phyloP scores from a whole-genome alignment of 495 filamentous ascomycete genomes.

The Penicillium herquei region DNA sequence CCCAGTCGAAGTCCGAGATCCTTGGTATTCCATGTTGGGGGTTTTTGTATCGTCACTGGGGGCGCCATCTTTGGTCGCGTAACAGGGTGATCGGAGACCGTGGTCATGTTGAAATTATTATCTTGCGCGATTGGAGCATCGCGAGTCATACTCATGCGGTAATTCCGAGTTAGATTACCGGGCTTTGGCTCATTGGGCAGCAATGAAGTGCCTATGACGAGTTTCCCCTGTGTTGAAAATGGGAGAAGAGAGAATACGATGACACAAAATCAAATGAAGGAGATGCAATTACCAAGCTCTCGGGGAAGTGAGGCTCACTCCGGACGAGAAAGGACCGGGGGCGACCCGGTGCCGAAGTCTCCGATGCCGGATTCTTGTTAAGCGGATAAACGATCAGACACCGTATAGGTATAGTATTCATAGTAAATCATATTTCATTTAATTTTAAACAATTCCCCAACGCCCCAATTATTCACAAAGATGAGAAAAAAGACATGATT shows the following conservation, averaged over 20 bases:
- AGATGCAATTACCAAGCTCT: conserved; percentile 21
- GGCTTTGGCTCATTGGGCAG: neutral
- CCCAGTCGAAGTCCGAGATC: conserved; percentile 65
- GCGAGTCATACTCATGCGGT: conserved; percentile 28
- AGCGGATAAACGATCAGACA: conserved; percentile 23
- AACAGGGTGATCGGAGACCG: conserved; percentile 22
- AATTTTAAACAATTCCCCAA: conserved; percentile 10
- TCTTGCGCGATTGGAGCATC: conserved; percentile 30
- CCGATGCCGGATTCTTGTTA: conserved; percentile 35
- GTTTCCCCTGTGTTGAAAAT: neutral
- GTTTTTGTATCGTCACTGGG: neutral
- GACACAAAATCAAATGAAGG: conserved; percentile 13
- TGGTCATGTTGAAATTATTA: conserved; percentile 27
- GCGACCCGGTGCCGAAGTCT: conserved; percentile 16
- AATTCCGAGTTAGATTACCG: conserved; percentile 4
- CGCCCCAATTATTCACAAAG: conserved; percentile 18
- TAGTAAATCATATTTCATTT: neutral
- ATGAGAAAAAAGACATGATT: neutral
- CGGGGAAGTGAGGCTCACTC: conserved; percentile 3
- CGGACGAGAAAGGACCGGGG: conserved; percentile 35
- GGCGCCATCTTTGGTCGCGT: conserved; percentile 9
- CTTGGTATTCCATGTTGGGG: conserved; percentile 70
- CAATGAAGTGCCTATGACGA: neutral
- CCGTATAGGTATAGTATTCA: neutral
- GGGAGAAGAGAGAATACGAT: neutral